Base-by-base conservation (phyloP, 495 filamentous ascomycete species). In the Xanthoparmelia taractica region DNA sequence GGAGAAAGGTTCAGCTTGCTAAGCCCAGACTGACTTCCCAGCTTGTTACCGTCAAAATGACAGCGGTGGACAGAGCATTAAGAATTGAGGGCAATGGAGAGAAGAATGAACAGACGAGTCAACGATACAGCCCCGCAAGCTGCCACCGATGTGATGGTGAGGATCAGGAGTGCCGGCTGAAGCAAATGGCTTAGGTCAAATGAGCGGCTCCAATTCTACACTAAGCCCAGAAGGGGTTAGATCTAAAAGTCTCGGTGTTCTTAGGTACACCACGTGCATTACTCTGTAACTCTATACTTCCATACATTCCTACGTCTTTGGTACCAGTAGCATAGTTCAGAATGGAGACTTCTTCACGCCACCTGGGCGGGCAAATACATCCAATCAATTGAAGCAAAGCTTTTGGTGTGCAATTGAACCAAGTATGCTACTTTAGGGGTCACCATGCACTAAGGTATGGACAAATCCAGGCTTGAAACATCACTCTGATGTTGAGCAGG, bases 1-100 rank as follows among this genome's bases (percentile, higher is more conserved):
- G 60, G 38, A 61, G 23, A 47, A 36, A 55, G 20, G 37, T 31
- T 18, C 13, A 23, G 48, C 60, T 40, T 33, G 29, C 37, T 40
- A 31, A 54, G 60, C 25, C 55, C 43, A 33, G 38, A 41, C 41
- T 47, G 37, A 38, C 29, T 29, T 36, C 38, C 55, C 29, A 27
- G 52, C 38, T 33, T 8, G 33, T 60, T 37, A 50, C 41, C 2
- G 18, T 57, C 20, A 25, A 37, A 29, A 10, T 1, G 25, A 55
- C 27, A 63, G 25, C 20, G 34, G 41, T 31, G 29, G 8, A 43
- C 13, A 45, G 27, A 23, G 17, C 18, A 45, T 63, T 47, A 57
- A 47, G 31, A 20, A 57, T 45, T 45, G 57, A 18, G 5, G 60
- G 33, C 25, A 23, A 57, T 17, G 37, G 7, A 1, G 37, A 4